These are phyloP conservation scores for Sclerotiophoma versabilis DNA, from an alignment of 2,329 filamentous ascomycete genomes.

Conservation along the genomic window DNA sequence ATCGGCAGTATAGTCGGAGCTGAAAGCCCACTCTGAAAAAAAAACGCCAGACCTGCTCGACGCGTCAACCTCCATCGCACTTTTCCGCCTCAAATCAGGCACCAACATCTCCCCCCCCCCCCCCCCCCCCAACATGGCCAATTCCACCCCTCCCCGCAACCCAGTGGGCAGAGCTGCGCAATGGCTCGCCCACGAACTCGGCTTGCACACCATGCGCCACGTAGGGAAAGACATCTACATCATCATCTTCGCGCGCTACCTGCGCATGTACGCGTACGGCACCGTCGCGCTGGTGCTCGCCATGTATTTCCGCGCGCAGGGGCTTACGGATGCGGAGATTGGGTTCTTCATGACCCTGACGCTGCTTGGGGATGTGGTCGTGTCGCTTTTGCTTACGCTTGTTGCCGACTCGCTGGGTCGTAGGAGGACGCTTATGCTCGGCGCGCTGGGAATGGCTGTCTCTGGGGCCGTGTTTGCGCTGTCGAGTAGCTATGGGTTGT, in stretches of 20 bases:
- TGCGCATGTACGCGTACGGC: conserved; percentile 49
- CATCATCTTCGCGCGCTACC: conserved; percentile 45
- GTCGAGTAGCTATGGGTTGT: conserved; percentile 38
- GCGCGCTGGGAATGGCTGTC: conserved; percentile 45
- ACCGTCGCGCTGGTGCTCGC: conserved; percentile 47
- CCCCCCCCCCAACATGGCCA: neutral
- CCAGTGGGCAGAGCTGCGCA: neutral
- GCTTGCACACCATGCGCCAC: conserved; percentile 36
- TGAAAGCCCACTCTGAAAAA: too few species aligned
- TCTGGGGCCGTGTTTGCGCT: conserved; percentile 47
- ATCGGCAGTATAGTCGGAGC: neutral
- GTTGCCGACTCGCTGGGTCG: conserved; percentile 48
- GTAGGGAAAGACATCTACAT: conserved; percentile 43
- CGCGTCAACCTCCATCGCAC: too few species aligned
- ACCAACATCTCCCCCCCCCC: too few species aligned
- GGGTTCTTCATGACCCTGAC: conserved; percentile 53
- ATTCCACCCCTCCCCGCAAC: neutral
- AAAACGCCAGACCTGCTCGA: too few species aligned
- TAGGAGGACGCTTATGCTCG: conserved; percentile 42
- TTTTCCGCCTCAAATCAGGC: too few species aligned
- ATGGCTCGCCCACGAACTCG: conserved; percentile 29
- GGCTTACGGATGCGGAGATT: conserved; percentile 47
- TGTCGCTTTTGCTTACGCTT: conserved; percentile 48
- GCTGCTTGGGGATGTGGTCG: conserved; percentile 47
- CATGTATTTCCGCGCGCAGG: conserved; percentile 45